Evolutionary conservation across 805 yeast genomes (phyloP), one percentile per base, ranked within the genome.

Genomic region (Teunomyces gatunensis): DNA sequence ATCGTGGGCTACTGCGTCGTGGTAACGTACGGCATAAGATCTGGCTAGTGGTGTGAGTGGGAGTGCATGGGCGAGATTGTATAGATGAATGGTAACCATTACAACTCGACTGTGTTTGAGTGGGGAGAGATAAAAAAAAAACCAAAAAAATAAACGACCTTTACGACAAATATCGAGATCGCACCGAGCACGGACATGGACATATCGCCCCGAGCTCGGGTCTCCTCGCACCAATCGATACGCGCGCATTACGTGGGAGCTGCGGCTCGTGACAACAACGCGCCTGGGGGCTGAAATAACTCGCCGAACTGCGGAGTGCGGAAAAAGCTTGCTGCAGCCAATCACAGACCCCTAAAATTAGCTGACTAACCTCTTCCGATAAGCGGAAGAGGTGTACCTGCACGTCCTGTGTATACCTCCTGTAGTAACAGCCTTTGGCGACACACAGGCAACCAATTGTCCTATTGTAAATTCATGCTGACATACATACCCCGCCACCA

Each of bases 41-140:
- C 58, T 55, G 50, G 58, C 56, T 15, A 68, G 47, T 2, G 73
- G 71, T 27, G 43, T 47, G 15, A 59, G 46, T 2, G 65, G 64
- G 10, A 51, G 42, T 6, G 59, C 46, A 46, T 67, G 75, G 6
- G 69, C 54, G 33, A 69, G 49, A 44, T 67, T 65, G 46, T 60
- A 61, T 15, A 61, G 54, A 44, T 70, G 72, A 17, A 67, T 43
- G 52, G 52, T 20, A 47, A 46, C 52, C 60, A 68, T 36, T 54
- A 57, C 36, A 47, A 28, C 13, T 29, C 34, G 23, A n/a, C 34
- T 18, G 36, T 7, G 27, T 10, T 29, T 41, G 15, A 23, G 30
- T 13, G 39, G 36, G 6, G 39, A 15, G 17, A 23, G n/a, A 11
- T 12, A 18, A 20, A 12, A 20, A 5, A 34, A 12, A 20, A 5